Evolutionary conservation across 23 red algal genomes (phyloP), one percentile per base, ranked within the genome.

Genomic region (Gracilaria vermiculophylla): DNA sequence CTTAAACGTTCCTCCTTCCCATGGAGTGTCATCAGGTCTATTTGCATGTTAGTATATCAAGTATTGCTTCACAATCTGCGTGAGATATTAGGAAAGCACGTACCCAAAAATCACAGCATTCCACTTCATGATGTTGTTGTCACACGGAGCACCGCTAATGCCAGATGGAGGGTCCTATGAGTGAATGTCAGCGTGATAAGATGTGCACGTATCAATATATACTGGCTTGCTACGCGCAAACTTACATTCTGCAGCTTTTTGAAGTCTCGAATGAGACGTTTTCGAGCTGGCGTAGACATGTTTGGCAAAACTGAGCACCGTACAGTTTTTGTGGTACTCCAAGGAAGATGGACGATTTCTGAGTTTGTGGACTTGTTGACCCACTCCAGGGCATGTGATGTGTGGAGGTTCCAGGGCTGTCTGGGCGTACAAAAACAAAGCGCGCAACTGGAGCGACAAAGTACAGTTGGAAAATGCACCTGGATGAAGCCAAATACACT

Each of bases 1-100:
- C 83, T 95, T 99, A 85, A 99, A 99, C 13, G 92, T 94, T 54
- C 97, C 97, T 19, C 97, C 97, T 93, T 99, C 97, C 87, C 92
- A 99, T 15, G 92, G 91, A 50, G 93, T 95, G 81, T 99, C 97
- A 36, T 98, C 96, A 61, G 96, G 96, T 32, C 78, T 91, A 40
- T 48, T 7, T 49, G 1, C 17, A 6, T 19, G 37, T 45, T 73
- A 42, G 67, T 73, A 47, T 1, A 19, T 47, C 47, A 32, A 23
- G 67, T 73, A 9, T 10, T 47, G 19, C 0, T 37, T 8, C 14
- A 47, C 2, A 6, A n/a, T n/a, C n/a, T n/a, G n/a, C 16, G 39
- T 1, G n/a, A 41, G 24, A 27, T 15, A 48, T 35, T 24, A 19
- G 12, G 37, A 20, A 0, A 80, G 6, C 11, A 94, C 91, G 36